phyloP scores from a whole-genome alignment of 805 yeast genomes.

The Suhomyces pyralidae region DNA sequence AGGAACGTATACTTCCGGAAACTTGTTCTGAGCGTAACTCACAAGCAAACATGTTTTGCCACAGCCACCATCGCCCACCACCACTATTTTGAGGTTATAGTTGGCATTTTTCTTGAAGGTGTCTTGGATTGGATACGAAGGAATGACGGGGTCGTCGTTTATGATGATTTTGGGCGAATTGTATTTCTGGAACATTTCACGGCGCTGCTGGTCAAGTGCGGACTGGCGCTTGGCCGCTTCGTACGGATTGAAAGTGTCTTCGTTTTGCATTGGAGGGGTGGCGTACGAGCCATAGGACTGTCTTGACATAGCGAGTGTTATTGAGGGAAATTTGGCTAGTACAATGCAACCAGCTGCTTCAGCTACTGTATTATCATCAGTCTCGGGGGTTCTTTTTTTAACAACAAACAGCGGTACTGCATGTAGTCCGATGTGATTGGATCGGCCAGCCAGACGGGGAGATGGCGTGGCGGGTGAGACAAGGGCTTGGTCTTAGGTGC shows the following conservation, averaged over 20 bases:
- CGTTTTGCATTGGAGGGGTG: constrained; percentile 1
- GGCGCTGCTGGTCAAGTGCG: constrained; percentile 18
- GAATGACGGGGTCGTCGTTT: constrained; percentile 36
- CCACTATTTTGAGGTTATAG: constrained; percentile 57
- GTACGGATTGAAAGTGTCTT: constrained; percentile 22
- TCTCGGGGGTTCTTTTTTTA: constrained; percentile 2
- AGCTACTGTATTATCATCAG: background rate
- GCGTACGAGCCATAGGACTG: constrained; percentile 1
- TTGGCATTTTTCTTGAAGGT: constrained; percentile 15
- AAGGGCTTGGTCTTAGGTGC: no score
- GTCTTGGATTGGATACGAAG: constrained; percentile 30
- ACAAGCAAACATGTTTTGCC: constrained; percentile 80
- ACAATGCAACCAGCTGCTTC: background rate
- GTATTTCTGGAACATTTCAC: constrained; percentile 20
- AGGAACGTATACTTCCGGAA: constrained; percentile 74
- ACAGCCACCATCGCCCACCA: constrained; percentile 87
- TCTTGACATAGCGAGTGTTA: constrained; percentile 1
- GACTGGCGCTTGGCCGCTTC: constrained; percentile 23
- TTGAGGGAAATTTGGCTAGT: background rate
- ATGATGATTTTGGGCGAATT: constrained; percentile 28
- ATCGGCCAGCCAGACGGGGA: background rate
- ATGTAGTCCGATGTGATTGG: background rate
- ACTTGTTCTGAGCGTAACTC: constrained; percentile 66
- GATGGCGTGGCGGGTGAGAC: no score
- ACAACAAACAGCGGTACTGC: constrained; percentile 3